A percentile compares a stretch with the other conserved stretches of the same genome.
phyloP scores from a whole-genome alignment of 208 protist genomes.

The Leishmania amazonensis region DNA sequence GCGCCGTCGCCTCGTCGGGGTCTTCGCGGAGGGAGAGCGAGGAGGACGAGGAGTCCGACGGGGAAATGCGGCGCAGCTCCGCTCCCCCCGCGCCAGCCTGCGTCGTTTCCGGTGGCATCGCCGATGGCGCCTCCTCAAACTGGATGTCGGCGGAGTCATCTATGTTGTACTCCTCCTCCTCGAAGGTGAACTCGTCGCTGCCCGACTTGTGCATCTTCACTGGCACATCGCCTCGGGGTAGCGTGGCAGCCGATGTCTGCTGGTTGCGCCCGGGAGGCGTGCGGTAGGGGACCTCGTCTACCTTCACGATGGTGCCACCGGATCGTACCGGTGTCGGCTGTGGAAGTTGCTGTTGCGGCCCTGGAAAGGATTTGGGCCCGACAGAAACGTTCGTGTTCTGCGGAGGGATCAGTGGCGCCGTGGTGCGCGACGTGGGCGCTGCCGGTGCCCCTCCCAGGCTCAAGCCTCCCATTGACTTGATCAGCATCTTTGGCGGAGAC shows the following conservation, averaged over 20 bases:
- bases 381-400: constrained; percentile 25
- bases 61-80: background rate
- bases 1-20: constrained; percentile 33
- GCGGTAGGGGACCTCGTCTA: background rate
- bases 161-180: constrained; percentile 14
- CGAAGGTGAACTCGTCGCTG: constrained; percentile 16
- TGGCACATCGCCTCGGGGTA: constrained; percentile 2
- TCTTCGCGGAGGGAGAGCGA: constrained; percentile 37
- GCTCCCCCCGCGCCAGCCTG: background rate
- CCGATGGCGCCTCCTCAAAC: constrained; percentile 28
- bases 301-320: constrained; percentile 10
- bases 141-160: constrained; percentile 27
- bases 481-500: constrained; percentile 27
- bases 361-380: constrained; percentile 11
- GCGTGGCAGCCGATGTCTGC: constrained; percentile 15
- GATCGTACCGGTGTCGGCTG: background rate
- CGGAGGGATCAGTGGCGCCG: constrained; percentile 23
- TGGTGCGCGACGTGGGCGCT: constrained; percentile 9
- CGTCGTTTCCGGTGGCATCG: background rate
- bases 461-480: constrained; percentile 27
- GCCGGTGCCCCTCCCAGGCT: background rate
- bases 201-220: background rate
- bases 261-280: background rate
- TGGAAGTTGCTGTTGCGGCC: constrained; percentile 14
- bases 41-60: constrained; percentile 7